phyloP scores from a whole-genome alignment of 148 eudicot species.

The Cornus kousa region DNA sequence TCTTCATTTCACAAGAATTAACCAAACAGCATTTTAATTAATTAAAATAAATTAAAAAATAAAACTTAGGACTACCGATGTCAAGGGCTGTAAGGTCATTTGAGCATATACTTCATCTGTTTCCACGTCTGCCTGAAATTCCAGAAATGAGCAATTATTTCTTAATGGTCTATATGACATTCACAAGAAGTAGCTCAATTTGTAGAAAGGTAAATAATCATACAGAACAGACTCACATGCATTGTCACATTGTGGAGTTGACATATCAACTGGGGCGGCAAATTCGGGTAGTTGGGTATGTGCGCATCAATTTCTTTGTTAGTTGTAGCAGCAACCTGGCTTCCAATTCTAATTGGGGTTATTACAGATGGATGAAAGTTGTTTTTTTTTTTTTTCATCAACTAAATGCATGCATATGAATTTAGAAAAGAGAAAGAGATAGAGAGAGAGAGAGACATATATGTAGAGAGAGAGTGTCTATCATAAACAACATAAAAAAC shows the following conservation, averaged over 20 bases:
- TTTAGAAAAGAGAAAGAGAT: too few species aligned
- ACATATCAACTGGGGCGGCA: constrained; percentile 92
- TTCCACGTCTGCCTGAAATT: constrained; percentile 89
- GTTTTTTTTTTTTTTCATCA: background rate
- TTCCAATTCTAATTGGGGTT: constrained; percentile 15
- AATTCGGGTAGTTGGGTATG: constrained; percentile 87
- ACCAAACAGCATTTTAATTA: background rate
- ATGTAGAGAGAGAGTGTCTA: too few species aligned
- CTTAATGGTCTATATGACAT: background rate
- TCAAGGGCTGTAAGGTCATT: constrained; percentile 74
- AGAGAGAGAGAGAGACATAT: too few species aligned
- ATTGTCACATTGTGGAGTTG: constrained; percentile 98
- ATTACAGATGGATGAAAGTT: background rate
- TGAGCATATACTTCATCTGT: constrained; percentile 99
- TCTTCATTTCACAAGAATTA: constrained; percentile 2
- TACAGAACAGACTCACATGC: constrained; percentile 73
- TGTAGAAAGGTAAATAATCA: background rate
- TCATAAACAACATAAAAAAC: constrained; percentile 23
- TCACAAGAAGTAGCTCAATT: background rate
- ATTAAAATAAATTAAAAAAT: background rate
- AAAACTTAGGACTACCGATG: constrained; percentile 39
- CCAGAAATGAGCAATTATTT: background rate
- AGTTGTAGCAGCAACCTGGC: constrained; percentile 95
- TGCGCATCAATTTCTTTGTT: constrained; percentile 88
- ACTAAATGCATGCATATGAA: background rate